Evolutionary conservation across 2,329 filamentous ascomycete genomes (phyloP).

Genomic region (Hypoxylon rubiginosum): DNA sequence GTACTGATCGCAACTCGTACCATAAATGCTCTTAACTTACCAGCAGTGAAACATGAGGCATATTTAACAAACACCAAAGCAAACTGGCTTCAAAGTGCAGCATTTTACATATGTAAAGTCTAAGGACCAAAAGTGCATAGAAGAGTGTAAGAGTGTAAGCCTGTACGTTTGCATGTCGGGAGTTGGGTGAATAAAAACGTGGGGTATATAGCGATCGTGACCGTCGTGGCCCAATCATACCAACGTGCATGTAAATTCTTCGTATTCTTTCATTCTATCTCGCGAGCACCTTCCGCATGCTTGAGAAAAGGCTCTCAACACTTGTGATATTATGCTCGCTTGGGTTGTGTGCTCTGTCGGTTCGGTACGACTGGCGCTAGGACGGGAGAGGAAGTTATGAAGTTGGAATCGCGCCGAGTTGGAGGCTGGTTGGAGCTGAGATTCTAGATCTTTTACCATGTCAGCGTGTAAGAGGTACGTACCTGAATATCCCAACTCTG

Average conservation of each 20-base stretch:
- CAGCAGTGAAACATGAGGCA: neutral
- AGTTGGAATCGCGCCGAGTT: conserved; percentile 25
- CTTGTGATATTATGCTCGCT: conserved; percentile 19
- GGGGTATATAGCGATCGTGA: conserved; percentile 2
- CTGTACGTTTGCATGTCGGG: neutral
- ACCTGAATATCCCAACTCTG: conserved; percentile 26
- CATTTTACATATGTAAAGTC: neutral
- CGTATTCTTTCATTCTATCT: conserved; percentile 13
- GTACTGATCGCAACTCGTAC: too few species aligned
- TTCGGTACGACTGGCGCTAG: conserved; percentile 10
- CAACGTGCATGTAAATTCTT: neutral
- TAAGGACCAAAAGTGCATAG: neutral
- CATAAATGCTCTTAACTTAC: neutral
- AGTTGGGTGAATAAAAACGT: neutral
- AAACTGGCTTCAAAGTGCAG: neutral
- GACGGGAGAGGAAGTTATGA: conserved; percentile 28
- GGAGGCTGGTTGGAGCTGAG: conserved; percentile 13
- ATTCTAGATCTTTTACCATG: conserved; percentile 21
- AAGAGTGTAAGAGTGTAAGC: neutral
- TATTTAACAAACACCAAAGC: neutral
- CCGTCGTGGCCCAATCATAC: neutral
- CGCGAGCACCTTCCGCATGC: neutral
- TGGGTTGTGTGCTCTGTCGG: conserved; percentile 9
- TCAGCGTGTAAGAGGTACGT: neutral
- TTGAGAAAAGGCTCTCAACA: conserved; percentile 9